Base-by-base conservation (phyloP, 179 eudicot species). In the Beta macrorhiza region DNA sequence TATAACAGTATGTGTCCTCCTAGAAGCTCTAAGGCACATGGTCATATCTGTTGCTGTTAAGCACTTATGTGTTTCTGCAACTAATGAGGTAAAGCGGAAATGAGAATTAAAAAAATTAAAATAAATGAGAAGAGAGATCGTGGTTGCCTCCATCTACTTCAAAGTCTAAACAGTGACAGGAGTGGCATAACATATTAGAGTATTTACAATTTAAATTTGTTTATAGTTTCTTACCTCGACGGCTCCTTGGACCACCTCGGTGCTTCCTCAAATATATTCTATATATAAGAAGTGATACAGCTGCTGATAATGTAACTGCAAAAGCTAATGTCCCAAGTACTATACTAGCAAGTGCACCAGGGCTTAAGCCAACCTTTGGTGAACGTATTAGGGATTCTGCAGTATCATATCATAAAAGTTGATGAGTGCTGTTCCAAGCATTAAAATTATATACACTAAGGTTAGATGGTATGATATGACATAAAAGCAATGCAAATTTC, bases 301-400 rank as follows among this genome's bases (percentile, higher is more conserved):
- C 22, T 49, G 94, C 89, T 68, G 97, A 85, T 51, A 91, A 29
- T 59, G 81, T 61, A 67, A 89, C 88, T 78, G 92, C 86, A 84
- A 90, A 92, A 59, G 90, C 92, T 61, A 94, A 77, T 12, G 91
- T 84, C 72, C 91, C 98, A 12, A 91, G 44, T 29, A 90, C 83
- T 75, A 91, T 87, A 61, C 94, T 94, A 82, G 86, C 96, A 49
- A 93, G 37, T 32, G 94, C 94, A 78, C 94, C 96, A 80, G 82
- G 86, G 87, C 93, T 89, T 80, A 94, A 47, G 29, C 93, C 92
- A 79, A 92, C 87, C 52, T 78, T 78, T 75, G 90, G 74, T 67
- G 87, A 69, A 71, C 86, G 29, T 17, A 56, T 16, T 37, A 72
- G 75, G 22, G 84, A 65, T 6, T 75, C 97, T 93, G 91, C 86